Percentiles rank a stretch among this genome's conserved stretches.
Conservation (phyloP, 1,284 basidiomycete genomes). For the Agroathelia rolfsii region DNA sequence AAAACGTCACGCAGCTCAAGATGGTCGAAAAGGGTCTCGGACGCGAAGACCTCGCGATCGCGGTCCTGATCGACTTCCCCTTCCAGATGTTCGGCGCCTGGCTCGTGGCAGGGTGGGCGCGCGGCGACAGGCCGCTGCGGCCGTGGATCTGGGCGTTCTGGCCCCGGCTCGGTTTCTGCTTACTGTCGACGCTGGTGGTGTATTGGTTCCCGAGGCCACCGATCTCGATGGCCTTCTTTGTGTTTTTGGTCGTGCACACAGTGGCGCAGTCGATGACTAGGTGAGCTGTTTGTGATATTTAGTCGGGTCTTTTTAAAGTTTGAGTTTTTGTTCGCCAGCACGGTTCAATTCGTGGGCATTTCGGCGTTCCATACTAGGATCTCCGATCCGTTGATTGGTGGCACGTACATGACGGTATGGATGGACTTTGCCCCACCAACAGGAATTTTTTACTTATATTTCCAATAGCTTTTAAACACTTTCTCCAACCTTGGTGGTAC, state of each 20-base stretch:
- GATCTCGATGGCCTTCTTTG: conserved; percentile 73
- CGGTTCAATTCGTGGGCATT: conserved; percentile 97
- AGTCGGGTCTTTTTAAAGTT: conserved; percentile 1
- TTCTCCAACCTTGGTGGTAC: conserved; percentile 97
- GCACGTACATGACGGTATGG: conserved; percentile 95
- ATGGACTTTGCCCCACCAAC: conserved; percentile 2
- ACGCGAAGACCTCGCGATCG: conserved; percentile 91
- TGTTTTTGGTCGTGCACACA: conserved; percentile 72
- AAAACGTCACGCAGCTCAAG: conserved; percentile 88
- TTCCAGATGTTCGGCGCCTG: conserved; percentile 96
- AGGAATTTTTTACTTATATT: conserved; percentile 6
- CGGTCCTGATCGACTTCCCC: conserved; percentile 95
- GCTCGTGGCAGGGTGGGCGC: conserved; percentile 90
- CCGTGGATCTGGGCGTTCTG: conserved; percentile 92
- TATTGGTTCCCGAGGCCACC: conserved; percentile 77
- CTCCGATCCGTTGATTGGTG: conserved; percentile 94
- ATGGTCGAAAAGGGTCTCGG: conserved; percentile 95
- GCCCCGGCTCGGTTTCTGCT: conserved; percentile 70
- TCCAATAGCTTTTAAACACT: conserved; percentile 80
- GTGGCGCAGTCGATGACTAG: conserved; percentile 80
- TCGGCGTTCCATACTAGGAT: conserved; percentile 97
- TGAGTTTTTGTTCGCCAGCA: conserved; percentile 36
- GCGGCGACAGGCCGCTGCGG: conserved; percentile 63
- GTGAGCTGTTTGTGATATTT: conserved; percentile 32
- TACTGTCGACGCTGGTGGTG: conserved; percentile 74